A percentile compares a stretch with the other conserved stretches of the same genome.
phyloP scores from a whole-genome alignment of 2,329 filamentous ascomycete genomes.

The Hypomyces rosellus region DNA sequence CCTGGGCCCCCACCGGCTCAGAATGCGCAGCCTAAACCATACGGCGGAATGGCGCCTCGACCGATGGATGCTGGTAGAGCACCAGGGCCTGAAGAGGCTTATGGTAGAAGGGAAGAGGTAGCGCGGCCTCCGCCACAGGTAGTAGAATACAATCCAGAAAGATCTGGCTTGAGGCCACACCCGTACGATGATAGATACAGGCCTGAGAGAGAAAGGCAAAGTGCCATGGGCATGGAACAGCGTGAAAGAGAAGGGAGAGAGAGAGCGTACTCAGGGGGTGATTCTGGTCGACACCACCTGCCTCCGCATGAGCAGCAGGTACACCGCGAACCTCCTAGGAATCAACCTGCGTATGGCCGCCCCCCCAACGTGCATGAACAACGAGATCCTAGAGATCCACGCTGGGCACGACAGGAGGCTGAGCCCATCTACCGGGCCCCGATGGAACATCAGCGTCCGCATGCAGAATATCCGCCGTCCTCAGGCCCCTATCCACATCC shows the following conservation, averaged over 20 bases:
- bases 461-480: conserved; percentile 42
- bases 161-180: conserved; percentile 36
- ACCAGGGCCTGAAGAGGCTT: conserved; percentile 35
- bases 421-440: conserved; percentile 28
- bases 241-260: conserved; percentile 38
- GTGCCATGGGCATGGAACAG: conserved; percentile 38
- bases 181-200: conserved; percentile 50
- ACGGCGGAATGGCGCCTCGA: conserved; percentile 37
- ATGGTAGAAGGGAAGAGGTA: conserved; percentile 44
- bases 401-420: conserved; percentile 27
- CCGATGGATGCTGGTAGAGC: conserved; percentile 41
- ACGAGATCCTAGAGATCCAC: conserved; percentile 27
- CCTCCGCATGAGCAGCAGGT: conserved; percentile 31
- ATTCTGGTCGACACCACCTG: conserved; percentile 38
- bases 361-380: conserved; percentile 37
- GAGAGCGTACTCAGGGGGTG: conserved; percentile 44
- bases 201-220: conserved; percentile 40
- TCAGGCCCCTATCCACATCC: conserved; percentile 32
- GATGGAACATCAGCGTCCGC: conserved; percentile 36
- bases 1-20: conserved; percentile 40
- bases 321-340: conserved; percentile 39
- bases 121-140: conserved; percentile 26
- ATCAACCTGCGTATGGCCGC: conserved; percentile 38
- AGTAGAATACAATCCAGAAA: conserved; percentile 49
- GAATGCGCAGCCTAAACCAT: conserved; percentile 47